phyloP scores from a whole-genome alignment of 1,139 yeast genomes.

The Geotrichum macrosporum region DNA sequence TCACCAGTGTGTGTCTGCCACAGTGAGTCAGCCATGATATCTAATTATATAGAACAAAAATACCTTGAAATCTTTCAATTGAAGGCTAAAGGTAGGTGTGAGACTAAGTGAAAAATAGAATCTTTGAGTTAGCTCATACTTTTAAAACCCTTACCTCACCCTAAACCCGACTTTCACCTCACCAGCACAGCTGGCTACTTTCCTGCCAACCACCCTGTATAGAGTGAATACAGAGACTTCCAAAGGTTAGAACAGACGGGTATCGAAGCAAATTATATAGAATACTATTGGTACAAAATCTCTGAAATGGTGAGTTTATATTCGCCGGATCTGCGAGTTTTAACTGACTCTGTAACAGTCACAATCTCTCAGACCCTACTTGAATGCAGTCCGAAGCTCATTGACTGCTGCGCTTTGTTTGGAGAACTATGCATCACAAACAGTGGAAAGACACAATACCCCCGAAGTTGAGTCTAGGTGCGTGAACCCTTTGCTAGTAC shows the following conservation, averaged over 20 bases:
- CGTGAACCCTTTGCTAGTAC: conserved; percentile 7
- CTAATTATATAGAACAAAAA: background rate
- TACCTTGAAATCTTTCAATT: background rate
- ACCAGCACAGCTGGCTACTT: conserved; percentile 10
- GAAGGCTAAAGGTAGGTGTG: too few relatives aligned
- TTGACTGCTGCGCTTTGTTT: conserved; percentile 92
- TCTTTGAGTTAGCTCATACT: background rate
- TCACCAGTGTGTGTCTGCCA: conserved; percentile 69
- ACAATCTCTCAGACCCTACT: conserved; percentile 92
- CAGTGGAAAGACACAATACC: conserved; percentile 93
- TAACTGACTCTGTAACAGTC: conserved; percentile 37
- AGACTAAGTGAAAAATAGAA: too few relatives aligned
- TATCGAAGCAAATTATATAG: background rate
- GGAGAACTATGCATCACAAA: conserved; percentile 91
- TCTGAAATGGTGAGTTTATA: conserved; percentile 1
- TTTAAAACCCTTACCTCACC: conserved; percentile 12
- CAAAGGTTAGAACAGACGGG: background rate
- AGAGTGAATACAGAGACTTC: background rate
- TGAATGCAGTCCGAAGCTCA: conserved; percentile 90
- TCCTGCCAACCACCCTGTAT: background rate
- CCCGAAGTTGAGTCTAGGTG: conserved; percentile 86
- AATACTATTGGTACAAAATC: background rate
- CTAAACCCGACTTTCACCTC: conserved; percentile 6
- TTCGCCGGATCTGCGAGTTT: background rate
- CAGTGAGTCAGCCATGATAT: conserved; percentile 19